Evolutionary conservation across 163 green algal species (phyloP).

Genomic region (Botryococcus braunii): DNA sequence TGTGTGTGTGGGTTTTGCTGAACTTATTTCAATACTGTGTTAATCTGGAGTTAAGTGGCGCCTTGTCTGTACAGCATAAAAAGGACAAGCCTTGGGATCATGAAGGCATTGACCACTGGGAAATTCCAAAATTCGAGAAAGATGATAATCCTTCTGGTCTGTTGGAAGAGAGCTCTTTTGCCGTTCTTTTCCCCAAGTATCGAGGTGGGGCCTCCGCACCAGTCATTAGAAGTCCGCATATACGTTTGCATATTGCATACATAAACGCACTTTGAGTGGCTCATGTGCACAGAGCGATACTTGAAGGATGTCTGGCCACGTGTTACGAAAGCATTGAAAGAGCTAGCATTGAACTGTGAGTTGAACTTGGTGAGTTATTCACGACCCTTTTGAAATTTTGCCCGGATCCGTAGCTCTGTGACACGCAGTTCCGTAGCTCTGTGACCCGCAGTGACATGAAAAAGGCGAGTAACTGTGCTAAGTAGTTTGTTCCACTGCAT

Average conservation of each 20-base stretch:
- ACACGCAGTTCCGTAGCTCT: too few relatives aligned
- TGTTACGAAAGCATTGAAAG: constrained; percentile 83
- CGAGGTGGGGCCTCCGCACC: constrained; percentile 45
- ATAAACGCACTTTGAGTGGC: background rate
- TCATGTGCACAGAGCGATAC: constrained; percentile 80
- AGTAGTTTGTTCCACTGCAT: too few relatives aligned
- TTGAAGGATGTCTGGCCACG: constrained; percentile 91
- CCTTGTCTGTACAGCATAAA: constrained; percentile 58
- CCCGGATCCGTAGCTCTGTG: too few relatives aligned
- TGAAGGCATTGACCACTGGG: constrained; percentile 94
- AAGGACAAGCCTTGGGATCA: constrained; percentile 94
- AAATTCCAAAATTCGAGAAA: constrained; percentile 67
- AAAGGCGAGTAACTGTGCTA: too few relatives aligned
- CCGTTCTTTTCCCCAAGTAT: constrained; percentile 96
- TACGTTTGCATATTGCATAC: background rate
- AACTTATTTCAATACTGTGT: too few relatives aligned
- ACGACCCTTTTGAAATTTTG: too few relatives aligned
- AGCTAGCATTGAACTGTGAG: constrained; percentile 84
- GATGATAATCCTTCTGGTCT: constrained; percentile 89
- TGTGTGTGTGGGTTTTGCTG: too few relatives aligned
- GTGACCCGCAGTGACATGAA: too few relatives aligned
- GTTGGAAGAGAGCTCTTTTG: constrained; percentile 95
- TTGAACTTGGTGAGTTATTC: constrained; percentile 80
- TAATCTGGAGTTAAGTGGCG: too few relatives aligned
- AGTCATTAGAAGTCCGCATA: background rate